Base-by-base conservation (phyloP, 2,329 filamentous ascomycete genomes). In the Clarireedia sp. region DNA sequence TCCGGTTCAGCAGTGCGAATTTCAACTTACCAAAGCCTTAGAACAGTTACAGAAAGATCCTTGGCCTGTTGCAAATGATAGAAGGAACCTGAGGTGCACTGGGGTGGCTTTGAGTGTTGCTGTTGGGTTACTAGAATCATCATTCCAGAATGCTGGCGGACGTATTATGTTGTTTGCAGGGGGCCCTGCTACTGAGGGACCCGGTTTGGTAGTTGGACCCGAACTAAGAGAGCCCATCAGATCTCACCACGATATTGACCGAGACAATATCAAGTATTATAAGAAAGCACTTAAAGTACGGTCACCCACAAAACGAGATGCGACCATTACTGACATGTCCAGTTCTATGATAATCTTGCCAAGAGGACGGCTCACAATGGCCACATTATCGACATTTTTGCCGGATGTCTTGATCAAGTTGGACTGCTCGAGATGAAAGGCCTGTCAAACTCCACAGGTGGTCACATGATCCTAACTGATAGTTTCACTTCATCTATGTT, bases 401-500 rank as follows among this genome's bases (percentile, higher is more conserved):
- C 92, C 53, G 94, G 94, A 41, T 99, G 94, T 71, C 80, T 99
- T 52, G 94, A 99, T 70, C 94, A 99, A 72, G 94, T 99, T 62
- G 94, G 94, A 71, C 78, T 99, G 54, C 77, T 99, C 47, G 94
- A 99, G 73, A 99, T 99, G 94, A 97, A 97, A 73, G 89, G 91
- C 24, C 80, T 99, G 12, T 87, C 91, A 62, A 99, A 97, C 72
- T 95, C 87, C 33, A 99, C 94, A 17, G 94, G 94, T 62, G 94
- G 94, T 38, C 91, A 99, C 69, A 99, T 99, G 86, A 95, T 99
- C 61, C 75, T 99, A 62, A 97, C 94, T 1, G 94, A 99, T 71
- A 96, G 91, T 70, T 99, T 99, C 71, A 97, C 92, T 3, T 95
- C 94, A 0, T 97, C 92, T 57, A 96, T 99, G 86, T 99, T 97